phyloP scores from a whole-genome alignment of 2,329 filamentous ascomycete species.

The Torrubiella hemipterigena region DNA sequence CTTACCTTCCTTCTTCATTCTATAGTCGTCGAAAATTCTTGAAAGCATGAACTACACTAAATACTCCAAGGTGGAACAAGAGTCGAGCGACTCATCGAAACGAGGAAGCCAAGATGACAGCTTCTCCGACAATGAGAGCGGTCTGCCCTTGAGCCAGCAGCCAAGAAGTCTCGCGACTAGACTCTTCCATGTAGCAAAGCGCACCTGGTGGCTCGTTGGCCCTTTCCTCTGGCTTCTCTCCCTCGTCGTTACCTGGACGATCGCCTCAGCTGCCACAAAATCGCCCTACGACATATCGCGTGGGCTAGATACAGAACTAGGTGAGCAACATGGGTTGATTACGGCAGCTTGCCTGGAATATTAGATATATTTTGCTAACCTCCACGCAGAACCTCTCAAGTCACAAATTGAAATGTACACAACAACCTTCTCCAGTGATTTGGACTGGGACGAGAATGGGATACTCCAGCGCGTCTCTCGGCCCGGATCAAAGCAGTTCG shows the following conservation, averaged over 20 bases:
- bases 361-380: neutral
- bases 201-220: neutral
- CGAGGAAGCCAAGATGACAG: neutral
- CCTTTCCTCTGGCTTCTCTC: conserved; percentile 1
- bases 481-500: conserved; percentile 1
- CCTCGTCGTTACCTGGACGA: neutral
- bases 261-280: conserved; percentile 1
- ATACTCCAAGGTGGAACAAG: conserved; percentile 1
- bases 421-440: conserved; percentile 1
- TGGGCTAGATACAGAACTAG: conserved; percentile 1
- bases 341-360: neutral
- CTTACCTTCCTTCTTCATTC: neutral
- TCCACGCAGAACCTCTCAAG: conserved; percentile 1
- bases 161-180: neutral
- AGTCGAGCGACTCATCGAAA: conserved; percentile 1
- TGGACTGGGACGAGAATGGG: conserved; percentile 1
- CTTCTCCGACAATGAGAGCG: conserved; percentile 1
- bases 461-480: neutral
- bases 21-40: neutral
- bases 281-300: neutral
- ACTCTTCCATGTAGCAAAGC: conserved; percentile 1
- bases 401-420: conserved; percentile 1
- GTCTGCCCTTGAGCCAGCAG: neutral
- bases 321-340: neutral
- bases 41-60: conserved; percentile 1